These are phyloP conservation scores for Hyaloscypha finlandica DNA, from an alignment of 495 filamentous ascomycete species.

Conservation along the genomic window DNA sequence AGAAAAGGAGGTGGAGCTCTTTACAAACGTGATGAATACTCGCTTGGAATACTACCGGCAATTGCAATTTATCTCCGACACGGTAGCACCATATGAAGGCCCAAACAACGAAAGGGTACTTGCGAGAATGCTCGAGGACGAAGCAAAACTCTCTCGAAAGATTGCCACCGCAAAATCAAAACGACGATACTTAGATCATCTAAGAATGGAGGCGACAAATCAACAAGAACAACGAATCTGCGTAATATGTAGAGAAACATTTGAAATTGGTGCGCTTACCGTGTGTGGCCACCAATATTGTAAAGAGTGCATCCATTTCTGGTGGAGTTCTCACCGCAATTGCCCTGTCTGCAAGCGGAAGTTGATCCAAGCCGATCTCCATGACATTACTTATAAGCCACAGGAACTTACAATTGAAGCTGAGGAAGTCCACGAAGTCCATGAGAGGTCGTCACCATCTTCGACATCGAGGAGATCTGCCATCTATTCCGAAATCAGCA, in stretches of 20 bases:
- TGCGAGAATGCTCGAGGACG: constrained; percentile 40
- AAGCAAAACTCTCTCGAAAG: constrained; percentile 51
- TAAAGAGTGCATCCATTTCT: constrained; percentile 76
- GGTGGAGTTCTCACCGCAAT: constrained; percentile 66
- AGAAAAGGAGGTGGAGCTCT: constrained; percentile 73
- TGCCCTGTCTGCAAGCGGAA: constrained; percentile 79
- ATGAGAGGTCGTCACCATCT: constrained; percentile 17
- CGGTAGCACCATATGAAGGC: constrained; percentile 67
- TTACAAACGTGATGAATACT: constrained; percentile 75
- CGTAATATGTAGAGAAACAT: constrained; percentile 74
- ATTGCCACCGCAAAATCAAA: constrained; percentile 66
- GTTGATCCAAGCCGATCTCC: constrained; percentile 63
- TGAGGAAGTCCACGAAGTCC: constrained; percentile 44
- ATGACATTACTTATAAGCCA: constrained; percentile 83
- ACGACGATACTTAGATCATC: constrained; percentile 66
- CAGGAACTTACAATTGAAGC: constrained; percentile 68
- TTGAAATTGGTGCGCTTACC: constrained; percentile 81
- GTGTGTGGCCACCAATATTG: constrained; percentile 91
- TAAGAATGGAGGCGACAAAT: constrained; percentile 48
- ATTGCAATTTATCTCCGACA: constrained; percentile 85
- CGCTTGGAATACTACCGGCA: constrained; percentile 88
- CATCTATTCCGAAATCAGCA: constrained; percentile 79
- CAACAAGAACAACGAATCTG: constrained; percentile 65
- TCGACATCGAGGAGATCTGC: constrained; percentile 30
- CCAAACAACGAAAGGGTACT: constrained; percentile 18